Base-by-base conservation (phyloP, 2,329 filamentous ascomycete species). In the Fonsecaea nubica region DNA sequence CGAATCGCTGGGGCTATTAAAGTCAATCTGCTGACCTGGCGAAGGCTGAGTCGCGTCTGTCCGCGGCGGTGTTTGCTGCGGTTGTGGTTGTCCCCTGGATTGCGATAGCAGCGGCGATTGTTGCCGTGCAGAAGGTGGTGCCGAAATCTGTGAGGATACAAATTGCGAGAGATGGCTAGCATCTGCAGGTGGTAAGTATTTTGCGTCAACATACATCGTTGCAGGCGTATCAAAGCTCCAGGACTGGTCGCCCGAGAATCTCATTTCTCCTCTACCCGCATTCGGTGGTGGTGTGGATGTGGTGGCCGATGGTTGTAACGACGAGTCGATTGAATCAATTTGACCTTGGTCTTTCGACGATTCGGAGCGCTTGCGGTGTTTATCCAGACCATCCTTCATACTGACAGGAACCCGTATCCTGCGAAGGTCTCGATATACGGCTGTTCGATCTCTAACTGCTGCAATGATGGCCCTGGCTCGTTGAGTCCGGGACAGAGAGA, bases 391-490 rank as follows among this genome's bases (percentile, higher is more conserved):
- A n/a, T 58, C 58, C 42, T 66, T 64, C 65, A 75, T 73, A 38
- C 69, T 71, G 33, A 71, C 64, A 3, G 76, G 75, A 35, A 73
- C 64, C 60, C 73, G 74, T 9, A 75, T 68, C 69, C 67, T 75
- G 45, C 73, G 74, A 59, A 73, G 68, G 53, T 74, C 72, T 35
- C 70, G 74, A 67, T 75, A 80, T 12, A 69, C 72, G 48, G 64
- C 69, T 59, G 75, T 74, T 30, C 76, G 72, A 42, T 85, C 83
- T 70, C 85, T 80, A 42, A 92, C 81, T 66, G 91, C 89, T 9
- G 80, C 80, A 36, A 92, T 78, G 0, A 93, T 84, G 21, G 82
- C 81, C 35, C 86, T 78, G 10, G 83, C 84, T 75, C 92, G 92
- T 52, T 86, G 80, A 18, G 83, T 80, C 2, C 83, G 82, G 12